Base-by-base conservation (phyloP, 1,284 basidiomycete genomes). In the Athelia psychrophila region DNA sequence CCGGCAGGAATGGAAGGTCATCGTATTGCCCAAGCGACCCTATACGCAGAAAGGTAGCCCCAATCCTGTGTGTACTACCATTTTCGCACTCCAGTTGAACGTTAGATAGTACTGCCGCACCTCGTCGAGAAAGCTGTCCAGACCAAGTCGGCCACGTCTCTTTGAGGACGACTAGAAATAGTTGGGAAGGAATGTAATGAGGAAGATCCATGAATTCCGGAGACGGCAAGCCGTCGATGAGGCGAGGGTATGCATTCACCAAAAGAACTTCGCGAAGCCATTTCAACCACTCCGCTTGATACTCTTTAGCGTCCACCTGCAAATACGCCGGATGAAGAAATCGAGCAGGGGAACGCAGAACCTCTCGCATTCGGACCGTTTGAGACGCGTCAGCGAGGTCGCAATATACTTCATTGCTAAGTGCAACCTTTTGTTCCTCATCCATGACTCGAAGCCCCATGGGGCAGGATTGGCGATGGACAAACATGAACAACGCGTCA, bases 401-500 rank as follows among this genome's bases (percentile, higher is more conserved):
- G 10, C 6, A 16, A 18, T 46, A 46, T 23, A 46, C 44, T 20
- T 46, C 22, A 4, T 46, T 22, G 19, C 44, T 27, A n/a, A 8
- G 36, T 23, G 9, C 49, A 33, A 24, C 30, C 44, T 18, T 15
- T 18, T 2, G 30, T 49, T 9, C 30, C 40, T 55, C 53, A 44
- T 53, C 53, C 20, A 27, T 47, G 2, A 57, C 45, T 18, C 52
- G 48, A 27, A 57, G 52, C 13, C 44, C 36, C 20, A 25, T 16
- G 0, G 52, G 52, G 16, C 12, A 6, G 8, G n/a, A 24, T n/a
- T 8, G 13, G 15, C 57, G 57, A 33, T 58, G 33, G 23, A 47
- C 50, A 24, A 58, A 58, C 47, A 58, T 58, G 44, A 58, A 58
- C 19, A 49, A 36, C 2, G 57, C 57, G n/a, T 58, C 49, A 15